Evolutionary conservation across 148 eudicot species (phyloP).

Genomic region (Camellia granthamiana): DNA sequence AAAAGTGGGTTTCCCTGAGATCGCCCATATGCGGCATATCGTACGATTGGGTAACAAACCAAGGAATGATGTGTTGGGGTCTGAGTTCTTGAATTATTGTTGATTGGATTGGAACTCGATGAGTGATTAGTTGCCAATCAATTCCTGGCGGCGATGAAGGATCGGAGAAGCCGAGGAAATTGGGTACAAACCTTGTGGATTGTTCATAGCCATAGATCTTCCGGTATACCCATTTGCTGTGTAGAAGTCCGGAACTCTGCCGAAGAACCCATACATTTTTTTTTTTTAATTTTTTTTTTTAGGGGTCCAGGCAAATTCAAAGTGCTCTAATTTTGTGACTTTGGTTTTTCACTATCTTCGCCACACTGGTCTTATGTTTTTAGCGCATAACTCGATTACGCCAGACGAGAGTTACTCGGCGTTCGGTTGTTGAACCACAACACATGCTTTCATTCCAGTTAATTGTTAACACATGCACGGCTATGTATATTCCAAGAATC

Average conservation of each 20-base stretch:
- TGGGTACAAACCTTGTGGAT: conserved; percentile 23
- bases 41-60: conserved; percentile 18
- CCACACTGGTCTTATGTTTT: too few relatives aligned
- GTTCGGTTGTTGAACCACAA: too few relatives aligned
- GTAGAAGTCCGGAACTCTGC: conserved; percentile 36
- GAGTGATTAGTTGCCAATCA: conserved; percentile 68
- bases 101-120: conserved; percentile 60
- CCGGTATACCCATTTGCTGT: conserved; percentile 20
- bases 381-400: too few relatives aligned
- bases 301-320: neutral
- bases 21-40: too few relatives aligned
- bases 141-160: conserved; percentile 40
- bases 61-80: conserved; percentile 16
- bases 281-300: too few relatives aligned
- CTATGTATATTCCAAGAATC: too few relatives aligned
- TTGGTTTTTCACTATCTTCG: too few relatives aligned
- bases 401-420: too few relatives aligned
- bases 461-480: too few relatives aligned
- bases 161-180: conserved; percentile 48
- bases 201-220: conserved; percentile 24
- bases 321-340: neutral
- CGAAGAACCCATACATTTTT: conserved; percentile 57
- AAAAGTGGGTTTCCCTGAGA: too few relatives aligned
- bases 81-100: conserved; percentile 39
- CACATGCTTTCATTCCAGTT: too few relatives aligned